Base-by-base conservation (phyloP, 768 basidiomycete species). In the Phaffia australis region DNA sequence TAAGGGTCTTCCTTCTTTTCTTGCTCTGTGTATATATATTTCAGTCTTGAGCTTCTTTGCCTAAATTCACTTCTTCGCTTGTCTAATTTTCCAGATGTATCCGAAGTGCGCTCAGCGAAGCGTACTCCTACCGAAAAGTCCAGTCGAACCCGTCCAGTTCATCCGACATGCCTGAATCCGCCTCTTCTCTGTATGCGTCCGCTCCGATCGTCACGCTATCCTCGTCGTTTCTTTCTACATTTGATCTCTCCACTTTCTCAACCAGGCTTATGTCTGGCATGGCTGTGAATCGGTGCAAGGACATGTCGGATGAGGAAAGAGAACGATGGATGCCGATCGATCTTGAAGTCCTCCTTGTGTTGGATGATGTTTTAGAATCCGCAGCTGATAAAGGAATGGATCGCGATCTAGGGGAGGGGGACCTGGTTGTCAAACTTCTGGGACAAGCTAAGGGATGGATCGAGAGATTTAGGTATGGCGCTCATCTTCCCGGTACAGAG, bases 241-340 rank as follows among this genome's bases (percentile, higher is more conserved):
- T 64, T 29, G 50, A 51, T 3, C 63, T 64, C n/a, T 42, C 50
- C 23, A 35, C 50, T 7, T 64, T 64, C 11, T 32, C 55, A 25
- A 29, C 15, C 32, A 54, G 49, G 23, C 63, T 64, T 30, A 35
- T 54, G 9, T 64, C 63, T 14, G 52, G 54, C 50, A 64, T 64
- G 63, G 55, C 63, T 5, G 51, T 54, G 9, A 56, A 16, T 18
- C 63, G 63, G 47, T 47, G 46, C 51, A 47, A 21, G 63, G 47
- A 42, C 35, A 11, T 11, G 35, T 42, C 63, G n/a, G 63, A 64
- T 23, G 54, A 64, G 42, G 63, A 64, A 46, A 21, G 54, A 18
- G 63, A 64, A 29, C 30, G 27, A 5, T 75, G 74, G 75, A 65
- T 72, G 47, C 65, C 70, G 50, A 74, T 77, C 14, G 76, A 77